phyloP scores from a whole-genome alignment of 441 rosid species.

The Sinapis alba region DNA sequence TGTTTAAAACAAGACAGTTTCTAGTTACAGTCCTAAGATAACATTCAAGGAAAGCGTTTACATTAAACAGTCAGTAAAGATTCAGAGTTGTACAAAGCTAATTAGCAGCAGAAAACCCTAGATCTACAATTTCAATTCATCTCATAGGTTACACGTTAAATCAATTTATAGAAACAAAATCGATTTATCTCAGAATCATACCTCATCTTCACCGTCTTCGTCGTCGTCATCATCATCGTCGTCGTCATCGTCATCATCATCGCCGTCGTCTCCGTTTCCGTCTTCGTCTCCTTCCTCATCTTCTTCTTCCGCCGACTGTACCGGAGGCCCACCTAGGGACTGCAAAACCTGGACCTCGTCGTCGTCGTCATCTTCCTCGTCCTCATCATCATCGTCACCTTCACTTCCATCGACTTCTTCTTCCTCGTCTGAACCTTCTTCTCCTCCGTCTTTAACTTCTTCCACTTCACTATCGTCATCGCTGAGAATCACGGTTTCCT shows the following conservation, averaged over 20 bases:
- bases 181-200: constrained; percentile 15
- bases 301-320: constrained; percentile 56
- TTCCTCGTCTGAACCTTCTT: constrained; percentile 27
- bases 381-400: constrained; percentile 47
- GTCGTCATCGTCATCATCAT: constrained; percentile 42
- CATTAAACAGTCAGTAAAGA: neutral
- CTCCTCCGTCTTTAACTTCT: constrained; percentile 44
- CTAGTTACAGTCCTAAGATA: neutral
- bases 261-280: constrained; percentile 50
- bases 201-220: constrained; percentile 55
- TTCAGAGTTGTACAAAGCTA: neutral
- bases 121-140: constrained; percentile 28
- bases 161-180: neutral
- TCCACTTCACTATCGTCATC: constrained; percentile 47
- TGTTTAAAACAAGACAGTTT: constrained; percentile 12
- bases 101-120: neutral
- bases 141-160: neutral
- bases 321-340: constrained; percentile 62
- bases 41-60: constrained; percentile 3
- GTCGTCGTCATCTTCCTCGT: constrained; percentile 36
- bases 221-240: constrained; percentile 52
- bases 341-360: constrained; percentile 54
- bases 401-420: constrained; percentile 40
- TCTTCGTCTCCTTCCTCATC: constrained; percentile 54
- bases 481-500: constrained; percentile 40